Percentiles rank a stretch among this genome's conserved stretches.
Conservation (phyloP, 1,284 basidiomycete genomes). For the Trametes pubescens region DNA sequence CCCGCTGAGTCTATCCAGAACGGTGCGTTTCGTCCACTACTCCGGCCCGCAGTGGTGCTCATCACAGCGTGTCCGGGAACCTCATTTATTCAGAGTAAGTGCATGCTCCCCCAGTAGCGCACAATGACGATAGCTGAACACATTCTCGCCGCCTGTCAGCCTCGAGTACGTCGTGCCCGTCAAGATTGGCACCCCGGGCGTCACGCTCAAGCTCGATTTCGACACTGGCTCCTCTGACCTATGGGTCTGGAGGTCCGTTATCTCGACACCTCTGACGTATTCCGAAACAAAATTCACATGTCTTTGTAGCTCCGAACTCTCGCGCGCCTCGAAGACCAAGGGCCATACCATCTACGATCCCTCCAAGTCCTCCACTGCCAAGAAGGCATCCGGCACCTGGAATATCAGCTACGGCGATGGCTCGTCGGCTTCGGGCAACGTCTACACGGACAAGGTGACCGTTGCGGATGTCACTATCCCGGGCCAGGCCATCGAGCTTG, state of each 20-base stretch:
- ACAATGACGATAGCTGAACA: conserved; percentile 3
- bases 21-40: conserved; percentile 33
- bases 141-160: conserved; percentile 27
- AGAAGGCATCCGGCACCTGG: conserved; percentile 44
- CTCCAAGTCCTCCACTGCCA: conserved; percentile 43
- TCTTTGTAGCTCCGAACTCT: conserved; percentile 37
- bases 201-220: conserved; percentile 48
- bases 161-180: conserved; percentile 51
- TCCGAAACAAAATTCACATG: not conserved
- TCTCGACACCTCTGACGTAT: not conserved
- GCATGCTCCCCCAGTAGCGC: not conserved
- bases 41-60: conserved; percentile 1
- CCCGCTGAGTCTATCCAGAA: conserved; percentile 48
- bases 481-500: conserved; percentile 48
- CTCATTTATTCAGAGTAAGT: conserved; percentile 32
- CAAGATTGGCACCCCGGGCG: conserved; percentile 49
- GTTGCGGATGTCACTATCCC: conserved; percentile 45
- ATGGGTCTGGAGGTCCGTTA: conserved; percentile 45
- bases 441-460: conserved; percentile 45
- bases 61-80: not conserved
- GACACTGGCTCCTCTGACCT: conserved; percentile 50
- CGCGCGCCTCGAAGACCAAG: conserved; percentile 34
- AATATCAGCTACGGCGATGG: conserved; percentile 52
- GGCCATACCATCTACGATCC: conserved; percentile 47
- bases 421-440: conserved; percentile 47